Base-by-base conservation (phyloP, 2,329 filamentous ascomycete genomes). In the Cytospora mali region DNA sequence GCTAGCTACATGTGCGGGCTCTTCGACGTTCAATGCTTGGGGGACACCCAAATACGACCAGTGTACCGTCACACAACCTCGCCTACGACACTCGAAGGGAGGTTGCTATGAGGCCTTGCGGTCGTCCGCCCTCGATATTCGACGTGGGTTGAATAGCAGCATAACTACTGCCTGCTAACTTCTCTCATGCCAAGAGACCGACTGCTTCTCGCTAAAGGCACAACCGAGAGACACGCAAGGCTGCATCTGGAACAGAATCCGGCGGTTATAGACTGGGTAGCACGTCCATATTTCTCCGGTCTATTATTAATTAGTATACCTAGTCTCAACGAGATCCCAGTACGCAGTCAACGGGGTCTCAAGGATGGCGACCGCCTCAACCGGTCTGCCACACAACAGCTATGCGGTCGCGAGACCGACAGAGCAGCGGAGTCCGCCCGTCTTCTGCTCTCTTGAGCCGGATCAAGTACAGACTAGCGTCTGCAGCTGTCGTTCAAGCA, bases 61-160 rank as follows among this genome's bases (percentile, higher is more conserved):
- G 39, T 29, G 57, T 35, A 54, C 52, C 35, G 50, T 60, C 50
- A 48, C 50, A 60, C 57, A 29, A 54, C 53, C 31, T 9, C 35
- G 7, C 42, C 10, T n/a, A 53, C 1, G 35, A 54, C 35, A 27
- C 50, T 28, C 27, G 35, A 21, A n/a, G 49, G 25, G 52, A 46
- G 33, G 27, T 31, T 46, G 42, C 23, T 49, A 52, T 35, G 57
- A 59, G 33, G 31, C 33, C 27, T 53, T 33, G 25, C 29, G 29
- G 33, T 28, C 23, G 16, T 11, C 35, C 4, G 18, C 23, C 7
- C 23, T 16, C 29, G 25, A 23, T 28, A 18, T 25, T 21, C 25
- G n/a, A 27, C 28, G 27, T 29, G n/a, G 25, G 27, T 46, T n/a
- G 13, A 18, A n/a, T 35, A 53, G 31, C 16, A 46, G 27, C n/a